Conservation (phyloP, 305 asterid species). For the Plantago lanceolata region DNA sequence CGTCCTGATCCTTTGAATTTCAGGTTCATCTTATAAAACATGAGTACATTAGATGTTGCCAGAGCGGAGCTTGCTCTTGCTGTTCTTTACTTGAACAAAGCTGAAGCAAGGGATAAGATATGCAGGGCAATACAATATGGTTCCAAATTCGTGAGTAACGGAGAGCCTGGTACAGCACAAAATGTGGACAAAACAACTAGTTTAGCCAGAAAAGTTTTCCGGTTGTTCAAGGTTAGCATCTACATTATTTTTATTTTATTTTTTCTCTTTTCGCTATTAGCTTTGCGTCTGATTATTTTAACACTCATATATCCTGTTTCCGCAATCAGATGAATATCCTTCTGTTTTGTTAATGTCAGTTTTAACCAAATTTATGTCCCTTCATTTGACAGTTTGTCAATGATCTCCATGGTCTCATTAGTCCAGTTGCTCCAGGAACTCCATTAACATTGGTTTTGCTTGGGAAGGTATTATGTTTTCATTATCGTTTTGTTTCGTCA, state of each 20-base stretch:
- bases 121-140: conserved; percentile 97
- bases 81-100: conserved; percentile 73
- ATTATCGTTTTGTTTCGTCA: conserved; percentile 4
- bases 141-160: conserved; percentile 84
- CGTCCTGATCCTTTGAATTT: conserved; percentile 18
- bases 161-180: conserved; percentile 92
- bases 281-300: not conserved
- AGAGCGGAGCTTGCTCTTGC: conserved; percentile 84
- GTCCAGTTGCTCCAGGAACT: conserved; percentile 79
- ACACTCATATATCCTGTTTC: not conserved
- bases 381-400: conserved; percentile 64
- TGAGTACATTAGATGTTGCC: conserved; percentile 78
- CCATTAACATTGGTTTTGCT: conserved; percentile 76
- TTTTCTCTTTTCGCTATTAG: too few species aligned
- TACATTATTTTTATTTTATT: conserved; percentile 1
- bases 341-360: not conserved
- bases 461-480: conserved; percentile 62
- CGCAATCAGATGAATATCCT: not conserved
- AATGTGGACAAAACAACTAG: conserved; percentile 88
- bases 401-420: conserved; percentile 75
- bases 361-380: conserved; percentile 23
- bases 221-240: conserved; percentile 69
- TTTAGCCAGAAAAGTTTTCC: conserved; percentile 92
- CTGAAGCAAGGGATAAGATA: conserved; percentile 90
- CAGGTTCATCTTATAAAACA: conserved; percentile 35